Evolutionary conservation across 1,139 yeast species (phyloP), one percentile per base, ranked within the genome.

Genomic region (Saccharomyces hybrid): DNA sequence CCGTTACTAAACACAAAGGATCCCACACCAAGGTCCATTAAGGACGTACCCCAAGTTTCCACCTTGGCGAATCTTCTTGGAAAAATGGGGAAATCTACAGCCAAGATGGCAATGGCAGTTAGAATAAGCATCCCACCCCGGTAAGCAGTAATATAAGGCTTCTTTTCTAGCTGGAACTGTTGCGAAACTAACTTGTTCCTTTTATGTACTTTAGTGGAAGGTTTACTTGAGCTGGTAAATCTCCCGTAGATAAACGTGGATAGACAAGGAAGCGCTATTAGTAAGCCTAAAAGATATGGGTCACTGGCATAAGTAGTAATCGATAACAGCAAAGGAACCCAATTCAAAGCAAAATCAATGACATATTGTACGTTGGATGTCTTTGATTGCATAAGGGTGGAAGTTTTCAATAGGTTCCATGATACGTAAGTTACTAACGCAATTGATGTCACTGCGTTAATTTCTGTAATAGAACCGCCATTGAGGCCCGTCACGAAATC

Each of bases 1-100:
- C 99, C 99, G 89, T 89, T 88, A 28, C 96, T 88, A 67, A 91
- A 95, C 8, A 93, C 99, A 75, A 95, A 93, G n/a, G 97, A 90
- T 0, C 99, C 99, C 26, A 93, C 99, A 2, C 99, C 99, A 51
- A 93, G 74, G 69, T 93, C 99, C 99, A 93, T 93, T 57, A 93
- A 68, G 3, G 98, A 91, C 0, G 98, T 91, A 0, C 99, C 99
- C 98, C 98, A 93, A 0, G 98, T 93, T 70, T 93, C 99, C 13
- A 93, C 98, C 69, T 95, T 93, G 51, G 96, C 99, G 67, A 91
- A 90, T 57, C 96, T 73, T 61, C 99, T 78, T 0, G 99, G 99
- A 64, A 95, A 93, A 0, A 87, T 71, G 4, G 75, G 78, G 70
- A 93, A 93, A 67, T 93, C 99, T 11, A 93, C 99, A 0, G 98